These are phyloP conservation scores for Acacia pycnantha DNA, from an alignment of 331 rosid species.

Conservation along the genomic window DNA sequence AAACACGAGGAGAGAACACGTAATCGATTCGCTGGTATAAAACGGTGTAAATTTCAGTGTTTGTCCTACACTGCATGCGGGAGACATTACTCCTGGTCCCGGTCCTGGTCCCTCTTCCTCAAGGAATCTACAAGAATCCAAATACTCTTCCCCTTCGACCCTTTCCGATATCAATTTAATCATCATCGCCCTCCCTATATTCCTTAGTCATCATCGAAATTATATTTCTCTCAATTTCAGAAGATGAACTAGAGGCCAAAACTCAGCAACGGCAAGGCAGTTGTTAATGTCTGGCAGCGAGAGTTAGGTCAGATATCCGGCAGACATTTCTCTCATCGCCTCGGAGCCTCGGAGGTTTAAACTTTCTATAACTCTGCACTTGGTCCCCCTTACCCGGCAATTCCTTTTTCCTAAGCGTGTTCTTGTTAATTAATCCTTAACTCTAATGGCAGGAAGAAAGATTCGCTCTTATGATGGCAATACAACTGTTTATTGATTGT, in stretches of 20 bases:
- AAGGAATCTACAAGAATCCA: neutral
- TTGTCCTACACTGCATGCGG: neutral
- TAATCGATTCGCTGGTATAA: neutral
- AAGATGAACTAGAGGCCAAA: slow-evolving; percentile 56
- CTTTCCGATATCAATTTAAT: neutral
- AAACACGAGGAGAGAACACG: neutral
- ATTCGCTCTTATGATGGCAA: neutral
- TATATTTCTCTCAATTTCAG: neutral
- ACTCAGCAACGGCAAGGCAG: slow-evolving; percentile 37
- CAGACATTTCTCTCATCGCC: slow-evolving; percentile 64
- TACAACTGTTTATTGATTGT: neutral
- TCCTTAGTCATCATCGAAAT: neutral
- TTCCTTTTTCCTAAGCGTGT: neutral
- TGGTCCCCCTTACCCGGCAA: neutral
- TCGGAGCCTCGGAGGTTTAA: slow-evolving; percentile 71
- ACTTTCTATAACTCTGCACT: neutral
- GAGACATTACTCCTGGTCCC: neutral
- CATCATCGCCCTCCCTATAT: neutral
- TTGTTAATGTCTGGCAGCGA: slow-evolving; percentile 50
- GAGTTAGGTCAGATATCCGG: slow-evolving; percentile 54
- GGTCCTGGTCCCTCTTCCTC: neutral
- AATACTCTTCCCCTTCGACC: neutral
- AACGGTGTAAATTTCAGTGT: neutral
- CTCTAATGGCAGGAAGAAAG: neutral
- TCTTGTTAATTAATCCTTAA: neutral